phyloP scores from a whole-genome alignment of 129 eudicot genomes.

The Helichrysum umbraculigerum region DNA sequence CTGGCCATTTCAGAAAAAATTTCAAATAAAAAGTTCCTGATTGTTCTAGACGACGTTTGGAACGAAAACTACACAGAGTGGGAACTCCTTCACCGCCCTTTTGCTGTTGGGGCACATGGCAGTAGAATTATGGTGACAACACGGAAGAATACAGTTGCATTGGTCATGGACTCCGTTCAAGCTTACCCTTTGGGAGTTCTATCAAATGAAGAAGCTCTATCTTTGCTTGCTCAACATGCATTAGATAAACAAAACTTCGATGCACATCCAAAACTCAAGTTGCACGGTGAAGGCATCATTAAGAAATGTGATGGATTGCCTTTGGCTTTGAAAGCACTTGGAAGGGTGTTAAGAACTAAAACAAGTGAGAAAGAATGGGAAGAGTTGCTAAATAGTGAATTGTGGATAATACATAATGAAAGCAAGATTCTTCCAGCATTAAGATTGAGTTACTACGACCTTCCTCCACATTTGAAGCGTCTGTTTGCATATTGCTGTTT shows the following conservation, averaged over 20 bases:
- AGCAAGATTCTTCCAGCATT: background rate
- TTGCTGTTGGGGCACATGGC: background rate
- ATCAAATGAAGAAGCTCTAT: background rate
- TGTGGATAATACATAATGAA: background rate
- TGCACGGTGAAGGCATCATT: background rate
- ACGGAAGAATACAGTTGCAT: background rate
- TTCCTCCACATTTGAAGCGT: too few species aligned
- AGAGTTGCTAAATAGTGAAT: background rate
- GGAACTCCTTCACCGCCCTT: slow-evolving; percentile 3
- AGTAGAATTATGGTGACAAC: background rate
- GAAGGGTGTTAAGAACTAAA: background rate
- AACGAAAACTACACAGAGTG: background rate
- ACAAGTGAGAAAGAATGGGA: background rate
- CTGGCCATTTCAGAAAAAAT: background rate
- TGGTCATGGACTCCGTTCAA: background rate
- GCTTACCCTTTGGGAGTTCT: background rate
- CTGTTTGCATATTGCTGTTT: too few species aligned
- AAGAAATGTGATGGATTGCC: slow-evolving; percentile 5
- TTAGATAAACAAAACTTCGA: background rate
- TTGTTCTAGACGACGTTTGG: slow-evolving; percentile 1
- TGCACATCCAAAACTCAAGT: background rate
- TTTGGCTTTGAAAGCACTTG: background rate
- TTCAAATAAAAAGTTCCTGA: background rate
- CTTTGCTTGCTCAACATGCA: background rate
- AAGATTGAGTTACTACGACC: background rate